Conservation (phyloP, 768 basidiomycete species). For the Leucocoprinus sp. region DNA sequence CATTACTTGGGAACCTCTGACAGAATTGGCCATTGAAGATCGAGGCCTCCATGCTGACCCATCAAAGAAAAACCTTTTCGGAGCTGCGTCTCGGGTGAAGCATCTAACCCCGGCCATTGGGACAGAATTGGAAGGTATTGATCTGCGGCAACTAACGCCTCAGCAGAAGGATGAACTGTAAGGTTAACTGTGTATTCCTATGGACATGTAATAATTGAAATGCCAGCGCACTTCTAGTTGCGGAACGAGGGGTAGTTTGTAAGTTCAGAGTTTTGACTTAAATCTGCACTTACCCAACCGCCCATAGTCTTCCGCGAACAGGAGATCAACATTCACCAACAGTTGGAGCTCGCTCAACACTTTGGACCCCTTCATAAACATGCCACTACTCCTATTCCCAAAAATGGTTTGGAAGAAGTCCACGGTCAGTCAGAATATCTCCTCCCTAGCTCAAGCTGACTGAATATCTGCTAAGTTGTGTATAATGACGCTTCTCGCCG, state of each 20-base stretch:
- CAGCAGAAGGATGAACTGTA: constrained; percentile 76
- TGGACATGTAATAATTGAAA: constrained; percentile 7
- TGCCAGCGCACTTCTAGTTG: constrained; percentile 58
- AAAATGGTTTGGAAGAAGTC: constrained; percentile 67
- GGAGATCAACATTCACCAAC: constrained; percentile 57
- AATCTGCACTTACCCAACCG: constrained; percentile 1
- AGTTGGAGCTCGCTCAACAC: constrained; percentile 64
- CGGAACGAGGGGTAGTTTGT: constrained; percentile 75
- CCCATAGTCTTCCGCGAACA: constrained; percentile 65
- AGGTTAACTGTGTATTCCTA: constrained; percentile 16
- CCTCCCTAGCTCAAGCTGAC: not conserved
- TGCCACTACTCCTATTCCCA: constrained; percentile 72
- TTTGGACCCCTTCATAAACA: constrained; percentile 78
- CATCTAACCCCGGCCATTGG: constrained; percentile 68
- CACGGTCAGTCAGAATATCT: constrained; percentile 35
- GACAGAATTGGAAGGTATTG: constrained; percentile 66
- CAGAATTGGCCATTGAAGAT: constrained; percentile 51
- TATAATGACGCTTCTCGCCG: constrained; percentile 60
- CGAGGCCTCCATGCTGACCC: constrained; percentile 64
- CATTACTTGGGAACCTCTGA: constrained; percentile 56
- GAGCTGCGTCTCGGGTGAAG: constrained; percentile 57
- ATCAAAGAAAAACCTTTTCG: constrained; percentile 54
- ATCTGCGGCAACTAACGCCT: constrained; percentile 59
- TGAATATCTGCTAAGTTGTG: constrained; percentile 38
- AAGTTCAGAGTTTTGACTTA: constrained; percentile 17